Conservation (phyloP, 257 asterid genomes). For the Ligustrum vulgare region DNA sequence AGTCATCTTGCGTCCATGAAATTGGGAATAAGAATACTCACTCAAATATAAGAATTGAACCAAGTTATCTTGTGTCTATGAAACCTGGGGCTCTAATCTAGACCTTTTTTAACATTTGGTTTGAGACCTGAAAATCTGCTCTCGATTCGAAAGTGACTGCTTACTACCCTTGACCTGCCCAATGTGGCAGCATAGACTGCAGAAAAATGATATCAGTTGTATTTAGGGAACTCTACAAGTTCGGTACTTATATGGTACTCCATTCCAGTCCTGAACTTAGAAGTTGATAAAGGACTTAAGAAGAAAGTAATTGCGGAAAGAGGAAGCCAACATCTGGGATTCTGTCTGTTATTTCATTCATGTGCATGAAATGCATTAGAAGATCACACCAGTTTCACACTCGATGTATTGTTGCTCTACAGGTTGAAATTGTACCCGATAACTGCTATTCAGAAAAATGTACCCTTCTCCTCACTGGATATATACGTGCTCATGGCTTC, state of each 20-base stretch:
- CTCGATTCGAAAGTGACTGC: neutral
- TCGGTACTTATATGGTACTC: neutral
- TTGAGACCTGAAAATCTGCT: neutral
- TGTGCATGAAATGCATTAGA: neutral
- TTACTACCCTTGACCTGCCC: neutral
- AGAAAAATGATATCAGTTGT: neutral
- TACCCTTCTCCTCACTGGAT: conserved; percentile 82
- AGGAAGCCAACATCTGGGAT: neutral
- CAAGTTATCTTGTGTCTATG: neutral
- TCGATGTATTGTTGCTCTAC: conserved; percentile 18
- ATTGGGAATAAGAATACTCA: neutral
- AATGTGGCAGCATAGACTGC: neutral
- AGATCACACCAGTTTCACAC: conserved; percentile 12
- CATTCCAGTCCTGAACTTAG: neutral
- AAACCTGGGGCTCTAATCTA: neutral
- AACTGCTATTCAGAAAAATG: conserved; percentile 50
- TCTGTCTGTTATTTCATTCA: neutral
- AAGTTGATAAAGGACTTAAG: neutral
- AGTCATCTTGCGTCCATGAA: neutral
- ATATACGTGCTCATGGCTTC: conserved; percentile 68
- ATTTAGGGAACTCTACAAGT: neutral
- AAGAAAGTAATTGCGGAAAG: neutral
- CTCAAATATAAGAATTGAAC: neutral
- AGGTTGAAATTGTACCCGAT: conserved; percentile 66
- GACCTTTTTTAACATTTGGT: neutral